These are phyloP conservation scores for Rhizoclosmatium globosum DNA, from an alignment of 192 early-diverging fungal genomes.

Conservation along the genomic window DNA sequence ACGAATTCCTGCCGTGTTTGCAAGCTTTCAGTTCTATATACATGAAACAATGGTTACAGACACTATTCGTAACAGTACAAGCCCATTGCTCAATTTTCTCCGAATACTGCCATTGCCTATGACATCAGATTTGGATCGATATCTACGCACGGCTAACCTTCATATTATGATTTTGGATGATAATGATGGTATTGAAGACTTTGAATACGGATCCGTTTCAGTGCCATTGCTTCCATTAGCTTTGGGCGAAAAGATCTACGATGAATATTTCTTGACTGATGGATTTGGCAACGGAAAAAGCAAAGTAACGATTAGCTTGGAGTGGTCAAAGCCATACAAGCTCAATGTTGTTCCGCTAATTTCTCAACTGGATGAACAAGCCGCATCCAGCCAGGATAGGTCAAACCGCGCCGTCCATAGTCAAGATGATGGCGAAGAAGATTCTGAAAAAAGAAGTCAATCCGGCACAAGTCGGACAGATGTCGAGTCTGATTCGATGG, in stretches of 20 bases:
- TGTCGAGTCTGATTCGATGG: constrained; percentile 10
- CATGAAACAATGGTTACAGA: constrained; percentile 47
- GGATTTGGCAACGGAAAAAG: constrained; percentile 41
- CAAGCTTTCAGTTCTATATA: constrained; percentile 46
- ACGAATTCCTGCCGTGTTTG: constrained; percentile 44
- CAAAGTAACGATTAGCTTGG: constrained; percentile 38
- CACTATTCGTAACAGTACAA: constrained; percentile 41
- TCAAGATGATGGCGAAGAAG: constrained; percentile 27
- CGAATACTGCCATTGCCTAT: constrained; percentile 48
- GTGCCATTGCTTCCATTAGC: constrained; percentile 49
- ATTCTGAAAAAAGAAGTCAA: constrained; percentile 9
- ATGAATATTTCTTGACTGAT: constrained; percentile 43
- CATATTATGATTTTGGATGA: constrained; percentile 51
- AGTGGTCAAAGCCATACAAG: constrained; percentile 56
- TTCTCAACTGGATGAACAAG: constrained; percentile 23
- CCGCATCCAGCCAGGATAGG: not conserved
- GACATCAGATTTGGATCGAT: constrained; percentile 51
- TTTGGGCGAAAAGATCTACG: constrained; percentile 38
- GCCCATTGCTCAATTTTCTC: constrained; percentile 51
- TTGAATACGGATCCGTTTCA: constrained; percentile 47
- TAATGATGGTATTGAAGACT: constrained; percentile 45
- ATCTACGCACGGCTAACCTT: constrained; percentile 44
- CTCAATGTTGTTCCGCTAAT: constrained; percentile 38
- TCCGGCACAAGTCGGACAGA: not conserved
- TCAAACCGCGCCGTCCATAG: constrained; percentile 27